These are phyloP conservation scores for Angomonas deanei DNA, from an alignment of 208 protist genomes.

Conservation along the genomic window DNA sequence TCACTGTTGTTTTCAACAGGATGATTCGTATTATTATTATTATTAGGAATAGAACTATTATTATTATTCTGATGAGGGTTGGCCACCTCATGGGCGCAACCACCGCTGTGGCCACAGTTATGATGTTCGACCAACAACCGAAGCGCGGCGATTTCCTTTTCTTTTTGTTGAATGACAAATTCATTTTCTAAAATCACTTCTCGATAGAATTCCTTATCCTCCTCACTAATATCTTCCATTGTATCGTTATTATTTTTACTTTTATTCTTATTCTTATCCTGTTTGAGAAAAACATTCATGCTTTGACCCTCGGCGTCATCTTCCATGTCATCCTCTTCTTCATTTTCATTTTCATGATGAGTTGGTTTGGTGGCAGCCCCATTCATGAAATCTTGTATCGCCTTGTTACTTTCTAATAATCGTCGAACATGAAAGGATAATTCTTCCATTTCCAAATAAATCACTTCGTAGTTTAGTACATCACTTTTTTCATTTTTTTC, in stretches of 20 bases:
- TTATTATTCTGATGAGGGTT: background rate
- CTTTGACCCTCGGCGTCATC: background rate
- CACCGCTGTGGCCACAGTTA: slow-evolving; percentile 10
- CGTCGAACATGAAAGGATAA: background rate
- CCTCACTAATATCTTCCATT: slow-evolving; percentile 9
- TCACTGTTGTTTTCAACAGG: background rate
- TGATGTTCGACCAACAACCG: slow-evolving; percentile 16
- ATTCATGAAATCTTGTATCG: slow-evolving; percentile 25
- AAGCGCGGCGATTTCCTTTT: slow-evolving; percentile 21
- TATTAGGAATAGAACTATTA: background rate
- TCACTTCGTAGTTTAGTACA: slow-evolving; percentile 41
- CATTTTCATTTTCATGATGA: slow-evolving; percentile 3
- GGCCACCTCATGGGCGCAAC: background rate
- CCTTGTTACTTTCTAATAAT: slow-evolving; percentile 40
- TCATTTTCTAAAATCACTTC: slow-evolving; percentile 29
- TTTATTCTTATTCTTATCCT: background rate
- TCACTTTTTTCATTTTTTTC: slow-evolving; percentile 11
- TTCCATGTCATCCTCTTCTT: background rate
- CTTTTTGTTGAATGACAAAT: slow-evolving; percentile 23
- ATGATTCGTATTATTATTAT: no score
- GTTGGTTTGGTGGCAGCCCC: background rate
- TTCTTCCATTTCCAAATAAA: slow-evolving; percentile 53
- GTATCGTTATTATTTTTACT: background rate
- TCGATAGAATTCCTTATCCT: slow-evolving; percentile 22
- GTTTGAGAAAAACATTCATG: background rate